A percentile compares a stretch with the other conserved stretches of the same genome.
Evolutionary conservation across 148 eudicot species (phyloP).

Genomic region (Heliosperma pusillum): DNA sequence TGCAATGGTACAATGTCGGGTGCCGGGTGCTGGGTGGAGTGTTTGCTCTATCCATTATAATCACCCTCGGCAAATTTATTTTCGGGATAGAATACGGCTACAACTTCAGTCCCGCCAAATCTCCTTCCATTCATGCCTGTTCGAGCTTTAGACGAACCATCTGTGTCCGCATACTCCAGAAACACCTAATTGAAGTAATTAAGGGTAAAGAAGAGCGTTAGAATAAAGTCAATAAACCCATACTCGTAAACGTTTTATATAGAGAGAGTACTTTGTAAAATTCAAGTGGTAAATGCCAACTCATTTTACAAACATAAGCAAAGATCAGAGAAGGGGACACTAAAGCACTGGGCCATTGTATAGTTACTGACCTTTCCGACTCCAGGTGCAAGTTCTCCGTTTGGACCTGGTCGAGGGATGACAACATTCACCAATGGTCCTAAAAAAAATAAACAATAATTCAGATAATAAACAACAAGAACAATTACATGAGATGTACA

Average conservation of each 20-base stretch:
- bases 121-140: slow-evolving; percentile 74
- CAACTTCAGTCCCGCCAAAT: slow-evolving; percentile 78
- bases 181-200: slow-evolving; percentile 49
- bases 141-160: slow-evolving; percentile 65
- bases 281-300: not conserved
- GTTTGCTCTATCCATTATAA: slow-evolving; percentile 41
- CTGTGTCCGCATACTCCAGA: slow-evolving; percentile 73
- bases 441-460: slow-evolving; percentile 28
- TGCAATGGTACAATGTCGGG: not conserved
- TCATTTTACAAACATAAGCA: not conserved
- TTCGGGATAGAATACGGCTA: slow-evolving; percentile 70
- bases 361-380: slow-evolving; percentile 74
- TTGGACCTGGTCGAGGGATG: slow-evolving; percentile 79
- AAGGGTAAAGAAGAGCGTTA: not conserved
- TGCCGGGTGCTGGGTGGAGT: not conserved
- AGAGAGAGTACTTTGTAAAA: no score
- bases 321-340: not conserved
- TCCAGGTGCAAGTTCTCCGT: slow-evolving; percentile 69
- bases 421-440: slow-evolving; percentile 74
- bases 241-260: no score
- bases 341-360: not conserved
- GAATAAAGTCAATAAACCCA: not conserved
- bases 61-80: slow-evolving; percentile 66
- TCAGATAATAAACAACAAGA: not conserved
- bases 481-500: not conserved